These are phyloP conservation scores for Zygnema circumcarinatum DNA, from an alignment of 139 green algal genomes.

Conservation along the genomic window DNA sequence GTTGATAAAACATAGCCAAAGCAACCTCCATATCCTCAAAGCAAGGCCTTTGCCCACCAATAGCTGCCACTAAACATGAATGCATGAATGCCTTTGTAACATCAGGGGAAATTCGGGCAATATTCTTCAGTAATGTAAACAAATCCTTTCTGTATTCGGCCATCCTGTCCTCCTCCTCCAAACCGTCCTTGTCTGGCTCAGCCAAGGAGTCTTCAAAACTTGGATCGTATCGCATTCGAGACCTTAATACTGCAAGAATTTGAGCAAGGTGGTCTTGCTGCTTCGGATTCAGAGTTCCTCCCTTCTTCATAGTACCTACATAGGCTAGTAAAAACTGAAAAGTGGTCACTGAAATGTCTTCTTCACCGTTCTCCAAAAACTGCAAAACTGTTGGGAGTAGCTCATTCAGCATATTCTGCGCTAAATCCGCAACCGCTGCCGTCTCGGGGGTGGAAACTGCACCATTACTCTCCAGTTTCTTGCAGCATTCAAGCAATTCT, in stretches of 20 bases:
- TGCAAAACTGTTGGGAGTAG: constrained; percentile 43
- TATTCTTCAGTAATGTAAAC: constrained; percentile 61
- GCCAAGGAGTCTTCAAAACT: constrained; percentile 8
- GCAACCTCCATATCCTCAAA: constrained; percentile 60
- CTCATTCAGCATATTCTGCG: constrained; percentile 43
- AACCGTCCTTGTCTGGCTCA: neutral
- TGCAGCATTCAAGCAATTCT: constrained; percentile 47
- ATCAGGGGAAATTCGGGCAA: constrained; percentile 46
- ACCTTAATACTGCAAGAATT: constrained; percentile 46
- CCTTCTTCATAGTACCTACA: constrained; percentile 36
- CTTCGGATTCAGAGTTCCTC: constrained; percentile 15
- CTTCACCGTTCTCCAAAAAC: constrained; percentile 50
- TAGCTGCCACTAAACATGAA: constrained; percentile 24
- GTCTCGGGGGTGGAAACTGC: neutral
- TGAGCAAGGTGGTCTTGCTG: constrained; percentile 54
- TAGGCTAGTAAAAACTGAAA: constrained; percentile 61
- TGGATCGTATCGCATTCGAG: constrained; percentile 51
- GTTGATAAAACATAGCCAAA: constrained; percentile 58
- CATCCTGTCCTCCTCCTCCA: constrained; percentile 60
- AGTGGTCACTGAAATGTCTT: constrained; percentile 54
- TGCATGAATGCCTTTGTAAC: constrained; percentile 57
- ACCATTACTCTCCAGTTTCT: constrained; percentile 23
- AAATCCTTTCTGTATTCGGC: constrained; percentile 58
- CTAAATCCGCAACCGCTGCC: constrained; percentile 14
- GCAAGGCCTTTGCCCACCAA: neutral